Evolutionary conservation across 371 early-diverging fungal genomes (phyloP).

Genomic region (Rhizomucor pusillus): DNA sequence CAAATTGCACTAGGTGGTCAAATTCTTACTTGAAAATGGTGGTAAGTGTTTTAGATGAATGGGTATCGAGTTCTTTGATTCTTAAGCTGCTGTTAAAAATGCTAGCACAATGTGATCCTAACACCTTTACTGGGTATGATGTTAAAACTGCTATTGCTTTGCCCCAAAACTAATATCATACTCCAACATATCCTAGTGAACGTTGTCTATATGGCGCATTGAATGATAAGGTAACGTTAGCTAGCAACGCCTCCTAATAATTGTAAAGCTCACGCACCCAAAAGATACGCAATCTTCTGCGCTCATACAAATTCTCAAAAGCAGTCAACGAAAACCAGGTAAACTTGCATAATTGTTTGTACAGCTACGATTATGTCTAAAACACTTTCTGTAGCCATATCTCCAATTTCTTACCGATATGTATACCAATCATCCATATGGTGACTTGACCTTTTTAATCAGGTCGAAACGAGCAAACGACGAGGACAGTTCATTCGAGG

Average conservation of each 20-base stretch:
- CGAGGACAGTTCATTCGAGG: not conserved
- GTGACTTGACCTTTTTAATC: conserved; percentile 32
- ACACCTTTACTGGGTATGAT: conserved; percentile 39
- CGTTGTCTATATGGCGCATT: conserved; percentile 43
- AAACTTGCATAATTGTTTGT: not conserved
- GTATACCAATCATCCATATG: conserved; percentile 18
- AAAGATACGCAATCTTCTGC: conserved; percentile 29
- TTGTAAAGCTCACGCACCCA: not conserved
- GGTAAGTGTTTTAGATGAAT: conserved; percentile 8
- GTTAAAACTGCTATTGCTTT: not conserved
- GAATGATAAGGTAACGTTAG: conserved; percentile 13
- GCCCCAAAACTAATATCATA: not conserved
- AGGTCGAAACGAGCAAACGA: not conserved
- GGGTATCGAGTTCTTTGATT: not conserved
- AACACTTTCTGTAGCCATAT: conserved; percentile 14
- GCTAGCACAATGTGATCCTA: conserved; percentile 36
- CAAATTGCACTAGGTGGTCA: conserved; percentile 4
- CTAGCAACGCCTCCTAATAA: not conserved
- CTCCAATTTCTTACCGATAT: conserved; percentile 27
- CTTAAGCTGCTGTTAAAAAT: conserved; percentile 23
- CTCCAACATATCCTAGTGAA: conserved; percentile 15
- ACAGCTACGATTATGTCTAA: not conserved
- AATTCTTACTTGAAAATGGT: conserved; percentile 17
- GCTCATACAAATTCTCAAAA: conserved; percentile 39
- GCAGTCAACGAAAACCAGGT: conserved; percentile 35